Base-by-base conservation (phyloP, 805 yeast species). In the Spathaspora arborariae region DNA sequence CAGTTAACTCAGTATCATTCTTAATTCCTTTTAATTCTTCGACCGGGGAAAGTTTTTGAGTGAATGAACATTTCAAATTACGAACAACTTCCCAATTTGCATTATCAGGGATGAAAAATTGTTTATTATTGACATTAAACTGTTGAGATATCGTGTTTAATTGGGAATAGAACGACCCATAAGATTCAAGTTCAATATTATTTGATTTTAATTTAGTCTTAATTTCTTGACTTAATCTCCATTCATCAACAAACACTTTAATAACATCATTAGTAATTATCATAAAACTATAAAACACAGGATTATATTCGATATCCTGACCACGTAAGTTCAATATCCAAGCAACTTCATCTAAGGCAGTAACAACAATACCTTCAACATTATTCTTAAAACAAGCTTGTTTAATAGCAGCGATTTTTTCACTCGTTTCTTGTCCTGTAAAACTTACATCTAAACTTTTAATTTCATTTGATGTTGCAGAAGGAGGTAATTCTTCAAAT, bases 311-410 rank as follows among this genome's bases (percentile, higher is more conserved):
- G 48, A 79, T 79, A 57, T 79, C 84, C 43, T 61, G 74, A 20
- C 82, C 83, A 49, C 84, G 63, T 46, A 79, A 60, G 51, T 78
- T 78, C 49, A 78, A 59, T 38, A 90, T 68, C 97, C 97, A 91
- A 4, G 96, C 94, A 47, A 90, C 79, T 56, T 91, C 96, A 67
- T 92, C 97, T 45, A 91, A 68, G 0, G 91, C 83, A 11, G 60
- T 56, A 1, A 58, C 52, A 9, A 79, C 69, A 45, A 71, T 53
- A 8, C 72, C 73, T 35, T 62, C 58, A 24, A 65, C 59, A 36
- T 63, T 57, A 5, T 62, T 42, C 27, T 72, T 54, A 24, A 58
- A 57, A 1, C 56, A 47, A 11, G 55, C 43, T 20, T 70, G 50
- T n/a, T 50, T 51, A 24, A 84, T 66, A 46, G 77, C 75, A 1